phyloP scores from a whole-genome alignment of 768 basidiomycete genomes.

The Dacryopinax primogenitus region DNA sequence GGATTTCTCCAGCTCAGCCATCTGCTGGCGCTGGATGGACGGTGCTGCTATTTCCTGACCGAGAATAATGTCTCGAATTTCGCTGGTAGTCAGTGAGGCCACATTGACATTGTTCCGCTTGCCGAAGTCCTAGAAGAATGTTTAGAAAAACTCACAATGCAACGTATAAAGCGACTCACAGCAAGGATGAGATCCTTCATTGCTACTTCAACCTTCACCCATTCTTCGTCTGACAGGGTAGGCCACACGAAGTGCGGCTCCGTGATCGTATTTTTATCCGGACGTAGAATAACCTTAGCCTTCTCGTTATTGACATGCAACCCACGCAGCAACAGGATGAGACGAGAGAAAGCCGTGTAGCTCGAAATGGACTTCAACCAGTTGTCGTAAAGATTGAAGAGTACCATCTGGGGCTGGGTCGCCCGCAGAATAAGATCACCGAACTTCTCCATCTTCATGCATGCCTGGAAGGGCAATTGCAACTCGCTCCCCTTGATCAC shows the following conservation, averaged over 20 bases:
- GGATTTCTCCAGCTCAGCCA: constrained; percentile 97
- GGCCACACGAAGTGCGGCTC: constrained; percentile 99
- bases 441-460: constrained; percentile 99
- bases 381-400: constrained; percentile 97
- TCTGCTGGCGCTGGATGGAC: constrained; percentile 87
- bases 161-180: constrained; percentile 30
- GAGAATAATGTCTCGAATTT: constrained; percentile 95
- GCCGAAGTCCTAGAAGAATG: constrained; percentile 66
- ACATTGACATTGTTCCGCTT: constrained; percentile 99
- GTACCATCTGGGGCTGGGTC: constrained; percentile 97
- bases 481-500: constrained; percentile 99
- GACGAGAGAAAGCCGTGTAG: constrained; percentile 96
- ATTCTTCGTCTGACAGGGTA: constrained; percentile 80
- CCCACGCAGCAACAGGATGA: constrained; percentile 92
- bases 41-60: constrained; percentile 97
- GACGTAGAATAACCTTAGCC: constrained; percentile 94
- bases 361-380: constrained; percentile 99
- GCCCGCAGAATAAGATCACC: constrained; percentile 94
- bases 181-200: constrained; percentile 94
- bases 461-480: constrained; percentile 97
- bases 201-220: constrained; percentile 98
- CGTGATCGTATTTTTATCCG: constrained; percentile 92
- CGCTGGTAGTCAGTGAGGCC: constrained; percentile 88
- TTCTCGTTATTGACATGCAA: constrained; percentile 99
- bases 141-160: background rate